phyloP scores from a whole-genome alignment of 2,329 filamentous ascomycete genomes.

The Aspergillus sp. region DNA sequence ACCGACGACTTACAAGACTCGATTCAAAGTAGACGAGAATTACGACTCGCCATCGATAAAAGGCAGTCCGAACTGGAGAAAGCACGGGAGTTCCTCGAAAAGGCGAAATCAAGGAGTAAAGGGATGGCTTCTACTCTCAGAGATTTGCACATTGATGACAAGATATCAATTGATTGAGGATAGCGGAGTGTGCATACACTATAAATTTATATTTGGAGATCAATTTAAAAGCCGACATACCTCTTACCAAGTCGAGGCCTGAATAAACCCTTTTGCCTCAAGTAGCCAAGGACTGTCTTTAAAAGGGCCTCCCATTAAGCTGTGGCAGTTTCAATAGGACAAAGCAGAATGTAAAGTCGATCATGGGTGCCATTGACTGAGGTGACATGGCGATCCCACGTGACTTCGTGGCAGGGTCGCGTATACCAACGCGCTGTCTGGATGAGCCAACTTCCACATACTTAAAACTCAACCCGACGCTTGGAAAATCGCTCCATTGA shows the following conservation, averaged over 20 bases:
- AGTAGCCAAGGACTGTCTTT: too few species aligned
- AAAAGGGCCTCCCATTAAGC: too few species aligned
- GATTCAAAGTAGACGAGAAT: constrained; percentile 31
- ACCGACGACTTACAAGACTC: constrained; percentile 23
- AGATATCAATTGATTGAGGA: too few species aligned
- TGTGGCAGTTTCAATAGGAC: too few species aligned
- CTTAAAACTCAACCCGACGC: neutral
- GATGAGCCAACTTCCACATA: neutral
- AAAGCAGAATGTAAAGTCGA: too few species aligned
- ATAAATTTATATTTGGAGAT: too few species aligned
- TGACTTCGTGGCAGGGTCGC: constrained; percentile 31
- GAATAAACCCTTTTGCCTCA: too few species aligned
- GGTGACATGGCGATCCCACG: constrained; percentile 15
- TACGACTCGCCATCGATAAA: constrained; percentile 34
- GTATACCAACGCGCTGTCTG: constrained; percentile 14
- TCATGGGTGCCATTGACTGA: too few species aligned
- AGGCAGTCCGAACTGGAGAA: constrained; percentile 31
- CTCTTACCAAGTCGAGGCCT: too few species aligned
- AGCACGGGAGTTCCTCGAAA: constrained; percentile 34
- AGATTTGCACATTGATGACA: constrained; percentile 28
- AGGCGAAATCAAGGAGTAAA: constrained; percentile 30
- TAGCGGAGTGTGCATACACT: too few species aligned
- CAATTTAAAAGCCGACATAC: too few species aligned
- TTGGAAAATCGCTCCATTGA: neutral
- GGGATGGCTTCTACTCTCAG: constrained; percentile 30